phyloP scores from a whole-genome alignment of 768 basidiomycete genomes.

The Suillus plorans region DNA sequence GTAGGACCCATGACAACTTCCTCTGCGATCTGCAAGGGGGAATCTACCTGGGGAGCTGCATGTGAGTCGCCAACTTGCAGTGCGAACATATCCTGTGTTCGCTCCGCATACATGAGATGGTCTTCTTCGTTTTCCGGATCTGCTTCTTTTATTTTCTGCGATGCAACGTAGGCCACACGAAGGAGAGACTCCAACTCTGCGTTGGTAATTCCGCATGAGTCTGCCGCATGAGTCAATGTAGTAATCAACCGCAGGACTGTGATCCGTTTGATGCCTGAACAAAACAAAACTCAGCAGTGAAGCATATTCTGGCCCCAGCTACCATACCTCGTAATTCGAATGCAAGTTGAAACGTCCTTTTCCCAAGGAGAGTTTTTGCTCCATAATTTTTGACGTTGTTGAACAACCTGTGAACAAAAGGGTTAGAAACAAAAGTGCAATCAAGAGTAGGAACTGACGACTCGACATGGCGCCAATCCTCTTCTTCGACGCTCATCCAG shows the following conservation, averaged over 20 bases:
- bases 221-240: conserved; percentile 14
- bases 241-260: conserved; percentile 26
- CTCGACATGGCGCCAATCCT: conserved; percentile 19
- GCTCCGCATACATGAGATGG: conserved; percentile 14
- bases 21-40: conserved; percentile 22
- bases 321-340: conserved; percentile 22
- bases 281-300: background rate
- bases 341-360: conserved; percentile 13
- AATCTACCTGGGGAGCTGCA: conserved; percentile 14
- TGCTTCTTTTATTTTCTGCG: conserved; percentile 14
- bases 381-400: conserved; percentile 16
- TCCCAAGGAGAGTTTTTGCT: conserved; percentile 13
- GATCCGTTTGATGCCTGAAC: conserved; percentile 22
- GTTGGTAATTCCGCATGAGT: conserved; percentile 13
- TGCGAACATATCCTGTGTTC: conserved; percentile 21
- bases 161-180: conserved; percentile 19
- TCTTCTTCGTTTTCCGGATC: conserved; percentile 10
- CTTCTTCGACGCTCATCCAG: conserved; percentile 26
- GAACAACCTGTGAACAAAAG: conserved; percentile 14
- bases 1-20: conserved; percentile 24
- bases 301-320: background rate
- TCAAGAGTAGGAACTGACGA: conserved; percentile 14
- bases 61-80: conserved; percentile 17
- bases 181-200: conserved; percentile 25
- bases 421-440: background rate